These are phyloP conservation scores for Cryphonectria japonica DNA, from an alignment of 2,329 filamentous ascomycete genomes.

Conservation along the genomic window DNA sequence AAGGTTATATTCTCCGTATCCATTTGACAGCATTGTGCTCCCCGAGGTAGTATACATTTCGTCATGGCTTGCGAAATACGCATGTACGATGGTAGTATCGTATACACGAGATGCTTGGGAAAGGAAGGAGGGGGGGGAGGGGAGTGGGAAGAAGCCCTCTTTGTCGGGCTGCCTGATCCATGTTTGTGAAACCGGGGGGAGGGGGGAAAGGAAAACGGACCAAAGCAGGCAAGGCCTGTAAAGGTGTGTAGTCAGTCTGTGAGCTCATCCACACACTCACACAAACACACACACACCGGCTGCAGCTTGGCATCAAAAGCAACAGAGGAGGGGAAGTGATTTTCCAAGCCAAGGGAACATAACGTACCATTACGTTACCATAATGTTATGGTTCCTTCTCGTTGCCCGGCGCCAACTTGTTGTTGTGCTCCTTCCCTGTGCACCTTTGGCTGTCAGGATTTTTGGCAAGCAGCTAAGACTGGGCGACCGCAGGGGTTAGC, in stretches of 20 bases:
- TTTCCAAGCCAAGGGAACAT: no score
- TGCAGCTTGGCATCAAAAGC: slow-evolving; percentile 2
- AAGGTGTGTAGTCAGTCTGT: background rate
- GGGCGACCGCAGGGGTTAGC: slow-evolving; percentile 1
- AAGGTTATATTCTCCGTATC: background rate
- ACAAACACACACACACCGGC: background rate
- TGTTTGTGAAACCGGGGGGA: background rate
- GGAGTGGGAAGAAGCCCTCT: background rate
- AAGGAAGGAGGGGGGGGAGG: no score
- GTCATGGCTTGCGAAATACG: background rate
- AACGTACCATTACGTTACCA: background rate
- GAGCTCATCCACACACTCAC: background rate
- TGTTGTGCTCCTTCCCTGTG: background rate
- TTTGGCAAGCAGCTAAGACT: background rate
- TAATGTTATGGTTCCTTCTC: background rate
- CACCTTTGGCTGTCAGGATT: background rate
- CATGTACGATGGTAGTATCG: background rate
- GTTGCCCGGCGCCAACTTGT: background rate
- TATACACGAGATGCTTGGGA: background rate
- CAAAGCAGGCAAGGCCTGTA: background rate
- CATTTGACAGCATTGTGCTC: background rate
- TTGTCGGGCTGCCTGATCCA: background rate
- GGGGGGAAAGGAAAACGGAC: no score
- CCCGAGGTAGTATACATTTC: background rate
- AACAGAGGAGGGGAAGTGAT: background rate